Base-by-base conservation (phyloP, 2,329 filamentous ascomycete genomes). In the Penicillium sp. region DNA sequence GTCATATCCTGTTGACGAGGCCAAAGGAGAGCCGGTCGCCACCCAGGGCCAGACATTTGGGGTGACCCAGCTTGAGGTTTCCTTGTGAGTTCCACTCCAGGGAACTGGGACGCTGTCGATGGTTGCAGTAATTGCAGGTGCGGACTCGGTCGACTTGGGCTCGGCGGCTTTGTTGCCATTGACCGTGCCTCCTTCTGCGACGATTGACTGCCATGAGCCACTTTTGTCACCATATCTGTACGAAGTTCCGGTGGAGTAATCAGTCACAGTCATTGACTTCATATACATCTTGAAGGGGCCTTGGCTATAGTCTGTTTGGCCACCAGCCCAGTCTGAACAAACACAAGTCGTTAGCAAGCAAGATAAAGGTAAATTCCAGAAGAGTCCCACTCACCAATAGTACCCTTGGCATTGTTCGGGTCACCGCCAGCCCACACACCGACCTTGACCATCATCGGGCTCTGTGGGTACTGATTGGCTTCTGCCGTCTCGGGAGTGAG, bases 401-500 rank as follows among this genome's bases (percentile, higher is more conserved):
- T 97, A 57, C 94, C 94, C 15, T 82, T 73, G 1, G 87, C 70
- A 74, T 97, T 97, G 29, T 81, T 81, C 0, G 91, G 76, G 74
- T 97, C 94, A 65, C 94, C 94, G 69, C 92, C 94, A 52, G 91
- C 87, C 94, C 94, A 99, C 55, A 89, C 81, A 59, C 94, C 94
- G 67, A 97, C 87, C 76, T 93, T 95, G 77, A 97, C 79, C 76
- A 92, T 89, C 91, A 96, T 96, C 4, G 94, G 94, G 0, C 92
- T 92, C 78, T 99, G 94, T 8, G 94, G 94, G 71, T 95, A 99
- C 75, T 96, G 90, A 61, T 71, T 68, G 39, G 81, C 71, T 60
- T 87, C 84, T 58, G 92, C 90, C 51, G 90, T 86, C 49, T 78
- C 80, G 40, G 85, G 84, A 46, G 82, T 86, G 57, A 97, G 82